Base-by-base conservation (phyloP, 768 basidiomycete species). In the Mycena pura region DNA sequence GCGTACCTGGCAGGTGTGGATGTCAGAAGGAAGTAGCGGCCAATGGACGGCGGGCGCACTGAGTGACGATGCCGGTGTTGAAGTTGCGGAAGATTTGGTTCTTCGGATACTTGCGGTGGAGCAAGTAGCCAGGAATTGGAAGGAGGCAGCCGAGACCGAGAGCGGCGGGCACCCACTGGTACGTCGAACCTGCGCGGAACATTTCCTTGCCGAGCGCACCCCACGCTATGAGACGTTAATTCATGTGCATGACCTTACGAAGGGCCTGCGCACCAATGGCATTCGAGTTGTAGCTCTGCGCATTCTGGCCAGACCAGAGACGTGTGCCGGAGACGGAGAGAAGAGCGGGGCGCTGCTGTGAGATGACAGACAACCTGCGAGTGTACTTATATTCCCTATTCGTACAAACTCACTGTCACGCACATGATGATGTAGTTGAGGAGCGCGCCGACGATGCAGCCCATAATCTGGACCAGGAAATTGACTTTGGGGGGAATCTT, bases 401-500 rank as follows among this genome's bases (percentile, higher is more conserved):
- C 39, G 51, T 40, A 40, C 50, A 51, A 51, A 25, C 38, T 25
- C 39, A 52, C 40, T 41, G 28, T 41, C 52, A 70, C 32, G 47
- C 41, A 58, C 57, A 58, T 58, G 41, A 58, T 51, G 57, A 58
- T 45, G 47, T 67, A 74, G 67, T 73, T 73, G 40, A 76, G 67
- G 67, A 78, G 70, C 47, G 71, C 72, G 27, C 78, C 83, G 25
- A 84, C 70, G 44, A 56, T 56, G 44, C 54, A 41, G 6, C 83
- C 82, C 43, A 77, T 60, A 25, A 75, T 73, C 65, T 84, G 83
- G 21, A 78, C 79, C 24, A 74, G 69, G 72, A 85, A 84, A 24
- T 81, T 76, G 55, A 77, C 74, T 34, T 80, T 80, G 21, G 83
- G 83, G 9, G 82, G 79, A 28, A 84, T 75, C 74, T 84, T 84